Evolutionary conservation across 805 yeast species (phyloP).

Genomic region (Metschnikowia shivogae): DNA sequence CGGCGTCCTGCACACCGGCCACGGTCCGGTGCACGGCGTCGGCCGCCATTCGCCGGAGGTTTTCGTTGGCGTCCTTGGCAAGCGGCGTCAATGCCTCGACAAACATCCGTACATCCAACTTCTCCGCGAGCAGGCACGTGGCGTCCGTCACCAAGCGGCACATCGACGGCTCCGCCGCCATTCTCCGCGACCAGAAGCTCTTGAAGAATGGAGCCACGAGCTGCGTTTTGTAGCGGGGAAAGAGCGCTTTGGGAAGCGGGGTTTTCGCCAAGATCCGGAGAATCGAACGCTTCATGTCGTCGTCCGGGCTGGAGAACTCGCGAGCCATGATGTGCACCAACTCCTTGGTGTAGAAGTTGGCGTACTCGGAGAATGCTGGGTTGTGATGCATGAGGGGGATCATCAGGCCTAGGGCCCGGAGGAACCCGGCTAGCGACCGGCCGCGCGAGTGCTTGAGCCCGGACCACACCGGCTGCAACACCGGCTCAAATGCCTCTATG

Average conservation of each 20-base stretch:
- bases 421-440: conserved; percentile 65
- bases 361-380: conserved; percentile 56
- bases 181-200: conserved; percentile 77
- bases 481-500: conserved; percentile 74
- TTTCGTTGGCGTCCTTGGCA: conserved; percentile 80
- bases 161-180: conserved; percentile 58
- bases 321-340: conserved; percentile 61
- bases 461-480: conserved; percentile 73
- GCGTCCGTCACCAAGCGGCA: conserved; percentile 66
- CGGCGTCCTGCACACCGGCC: conserved; percentile 27
- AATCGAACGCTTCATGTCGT: conserved; percentile 77
- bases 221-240: conserved; percentile 40
- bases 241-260: conserved; percentile 56
- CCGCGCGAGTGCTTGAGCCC: conserved; percentile 80
- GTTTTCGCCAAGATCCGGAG: conserved; percentile 65
- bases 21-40: conserved; percentile 62
- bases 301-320: conserved; percentile 80
- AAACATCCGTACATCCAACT: conserved; percentile 60
- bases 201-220: conserved; percentile 61
- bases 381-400: conserved; percentile 76
- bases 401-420: conserved; percentile 72
- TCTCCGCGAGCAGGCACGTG: conserved; percentile 60
- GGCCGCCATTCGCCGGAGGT: conserved; percentile 72
- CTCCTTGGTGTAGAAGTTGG: conserved; percentile 72
- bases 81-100: conserved; percentile 53